These are phyloP conservation scores for Aspergillus transmontanensis DNA, from an alignment of 2,329 filamentous ascomycete genomes.

Conservation along the genomic window DNA sequence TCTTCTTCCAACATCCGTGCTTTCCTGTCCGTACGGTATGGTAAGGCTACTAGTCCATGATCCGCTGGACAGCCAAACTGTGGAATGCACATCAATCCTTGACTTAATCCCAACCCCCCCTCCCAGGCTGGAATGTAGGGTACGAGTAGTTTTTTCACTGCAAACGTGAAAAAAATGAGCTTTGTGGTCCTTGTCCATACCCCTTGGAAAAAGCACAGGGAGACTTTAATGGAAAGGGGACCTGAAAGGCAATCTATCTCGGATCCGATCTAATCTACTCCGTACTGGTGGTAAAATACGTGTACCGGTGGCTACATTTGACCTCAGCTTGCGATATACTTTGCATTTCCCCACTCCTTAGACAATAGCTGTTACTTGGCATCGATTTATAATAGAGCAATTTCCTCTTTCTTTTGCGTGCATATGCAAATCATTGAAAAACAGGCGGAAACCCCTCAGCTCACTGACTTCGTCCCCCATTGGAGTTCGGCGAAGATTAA, in stretches of 20 bases:
- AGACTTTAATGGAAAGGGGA: background rate
- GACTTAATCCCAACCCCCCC: background rate
- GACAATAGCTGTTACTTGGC: background rate
- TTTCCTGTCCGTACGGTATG: background rate
- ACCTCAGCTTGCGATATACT: background rate
- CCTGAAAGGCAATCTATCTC: background rate
- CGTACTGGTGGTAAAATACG: background rate
- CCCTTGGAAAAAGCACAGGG: background rate
- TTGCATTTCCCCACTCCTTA: background rate
- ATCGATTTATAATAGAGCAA: slow-evolving; percentile 1
- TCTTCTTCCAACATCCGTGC: background rate
- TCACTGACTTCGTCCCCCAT: background rate
- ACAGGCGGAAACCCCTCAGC: background rate
- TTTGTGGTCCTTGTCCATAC: background rate
- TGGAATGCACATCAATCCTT: background rate
- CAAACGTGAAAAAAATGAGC: background rate
- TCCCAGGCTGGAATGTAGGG: background rate
- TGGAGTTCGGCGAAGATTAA: background rate
- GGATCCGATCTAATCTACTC: background rate
- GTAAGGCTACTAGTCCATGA: background rate
- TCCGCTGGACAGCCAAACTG: background rate
- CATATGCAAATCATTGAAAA: background rate
- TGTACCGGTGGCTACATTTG: background rate
- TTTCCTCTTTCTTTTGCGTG: background rate
- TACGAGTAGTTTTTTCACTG: background rate